phyloP scores from a whole-genome alignment of 169 alveolate species.

The Cryptosporidium canis region DNA sequence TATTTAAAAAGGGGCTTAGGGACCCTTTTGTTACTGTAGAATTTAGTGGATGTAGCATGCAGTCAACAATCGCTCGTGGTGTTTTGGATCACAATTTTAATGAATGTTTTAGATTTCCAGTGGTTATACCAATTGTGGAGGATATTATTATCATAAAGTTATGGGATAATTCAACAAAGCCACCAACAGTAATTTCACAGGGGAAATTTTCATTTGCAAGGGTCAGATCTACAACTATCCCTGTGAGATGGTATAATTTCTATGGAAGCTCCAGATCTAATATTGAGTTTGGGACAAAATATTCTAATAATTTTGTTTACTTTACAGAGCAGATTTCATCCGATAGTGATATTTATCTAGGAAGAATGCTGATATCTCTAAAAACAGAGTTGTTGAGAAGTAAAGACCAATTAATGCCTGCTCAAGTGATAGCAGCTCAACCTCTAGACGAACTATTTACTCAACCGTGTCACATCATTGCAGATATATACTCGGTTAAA shows the following conservation, averaged over 20 bases:
- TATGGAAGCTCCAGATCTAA: slow-evolving; percentile 83
- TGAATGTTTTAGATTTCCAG: slow-evolving; percentile 90
- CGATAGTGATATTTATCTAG: slow-evolving; percentile 82
- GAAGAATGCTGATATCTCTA: slow-evolving; percentile 87
- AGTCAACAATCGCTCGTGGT: slow-evolving; percentile 80
- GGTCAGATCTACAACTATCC: slow-evolving; percentile 78
- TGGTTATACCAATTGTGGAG: slow-evolving; percentile 88
- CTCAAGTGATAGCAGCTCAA: slow-evolving; percentile 86
- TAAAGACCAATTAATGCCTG: slow-evolving; percentile 84
- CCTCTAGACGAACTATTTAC: slow-evolving; percentile 85
- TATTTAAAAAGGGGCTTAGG: slow-evolving; percentile 77
- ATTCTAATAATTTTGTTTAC: slow-evolving; percentile 46
- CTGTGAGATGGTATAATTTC: slow-evolving; percentile 89
- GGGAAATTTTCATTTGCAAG: slow-evolving; percentile 81
- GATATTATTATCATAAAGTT: slow-evolving; percentile 86
- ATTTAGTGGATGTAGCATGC: slow-evolving; percentile 87
- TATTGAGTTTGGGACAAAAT: slow-evolving; percentile 71
- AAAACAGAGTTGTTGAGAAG: slow-evolving; percentile 85
- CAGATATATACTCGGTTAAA: slow-evolving; percentile 86
- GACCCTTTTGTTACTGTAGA: slow-evolving; percentile 88
- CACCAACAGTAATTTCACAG: slow-evolving; percentile 76
- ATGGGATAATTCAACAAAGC: slow-evolving; percentile 83
- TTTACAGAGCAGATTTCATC: slow-evolving; percentile 49
- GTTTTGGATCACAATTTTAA: slow-evolving; percentile 84
- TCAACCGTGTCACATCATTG: slow-evolving; percentile 82